phyloP scores from a whole-genome alignment of 1,139 yeast species.

The Taphrina flavorubra region DNA sequence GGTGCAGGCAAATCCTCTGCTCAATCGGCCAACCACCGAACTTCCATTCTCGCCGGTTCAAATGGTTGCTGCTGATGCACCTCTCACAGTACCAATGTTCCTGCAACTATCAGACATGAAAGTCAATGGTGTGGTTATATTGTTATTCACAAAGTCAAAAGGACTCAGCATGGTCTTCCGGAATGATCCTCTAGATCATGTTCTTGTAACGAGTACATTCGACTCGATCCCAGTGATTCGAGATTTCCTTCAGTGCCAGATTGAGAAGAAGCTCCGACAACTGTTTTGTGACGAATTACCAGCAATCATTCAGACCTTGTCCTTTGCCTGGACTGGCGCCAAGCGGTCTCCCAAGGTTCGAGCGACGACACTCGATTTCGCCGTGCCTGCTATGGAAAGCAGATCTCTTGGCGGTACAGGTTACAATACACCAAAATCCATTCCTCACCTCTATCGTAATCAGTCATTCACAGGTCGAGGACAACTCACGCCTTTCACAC shows the following conservation, averaged over 20 bases:
- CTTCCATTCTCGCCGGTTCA: constrained; percentile 67
- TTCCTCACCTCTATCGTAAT: constrained; percentile 36
- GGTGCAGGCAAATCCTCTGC: constrained; percentile 77
- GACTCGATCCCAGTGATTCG: constrained; percentile 86
- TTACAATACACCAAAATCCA: constrained; percentile 29
- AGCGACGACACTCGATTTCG: constrained; percentile 28
- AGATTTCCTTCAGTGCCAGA: constrained; percentile 76
- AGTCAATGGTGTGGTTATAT: constrained; percentile 79
- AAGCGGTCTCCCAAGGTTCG: constrained; percentile 35
- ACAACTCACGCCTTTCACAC: constrained; percentile 58
- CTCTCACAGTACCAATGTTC: constrained; percentile 79
- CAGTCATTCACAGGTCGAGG: constrained; percentile 37
- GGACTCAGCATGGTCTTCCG: constrained; percentile 86
- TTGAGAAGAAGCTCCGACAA: constrained; percentile 78
- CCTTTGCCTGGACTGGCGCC: constrained; percentile 65
- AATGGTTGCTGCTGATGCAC: constrained; percentile 68
- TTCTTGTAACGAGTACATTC: constrained; percentile 81
- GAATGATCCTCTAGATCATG: constrained; percentile 84
- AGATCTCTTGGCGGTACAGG: constrained; percentile 24
- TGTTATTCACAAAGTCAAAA: constrained; percentile 79
- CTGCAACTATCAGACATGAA: constrained; percentile 73
- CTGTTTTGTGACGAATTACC: constrained; percentile 85
- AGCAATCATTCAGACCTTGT: constrained; percentile 74
- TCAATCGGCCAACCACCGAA: constrained; percentile 60
- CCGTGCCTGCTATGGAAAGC: constrained; percentile 37